Evolutionary conservation across 2,329 filamentous ascomycete genomes (phyloP), one percentile per base, ranked within the genome.

Genomic region (Trichoderma breve): DNA sequence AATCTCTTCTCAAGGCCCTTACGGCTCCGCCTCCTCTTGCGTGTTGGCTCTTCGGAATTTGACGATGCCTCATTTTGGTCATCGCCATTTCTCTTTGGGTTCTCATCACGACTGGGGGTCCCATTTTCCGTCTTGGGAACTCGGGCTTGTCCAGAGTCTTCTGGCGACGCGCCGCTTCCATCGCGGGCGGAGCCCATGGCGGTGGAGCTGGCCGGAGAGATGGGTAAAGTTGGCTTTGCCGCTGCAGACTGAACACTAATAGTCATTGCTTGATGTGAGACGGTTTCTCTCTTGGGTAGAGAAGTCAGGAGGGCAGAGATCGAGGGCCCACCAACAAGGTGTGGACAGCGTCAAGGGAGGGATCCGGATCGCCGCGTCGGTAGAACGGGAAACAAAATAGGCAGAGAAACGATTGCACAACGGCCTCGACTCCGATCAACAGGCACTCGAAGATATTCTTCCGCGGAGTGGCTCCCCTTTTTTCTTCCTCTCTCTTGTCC

Each of bases 1-100:
- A 94, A 95, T 78, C 91, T 90, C 83, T 94, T 95, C 80, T 94
- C 92, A 53, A 93, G 83, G 3, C 91, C 92, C 80, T 94, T 94
- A 74, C 92, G 89, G 82, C 92, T 94, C 70, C 92, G 84, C 75
- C 92, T 84, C 72, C 91, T 85, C 82, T 94, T 90, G 32, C 73
- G 73, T 30, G 63, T 53, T 39, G 72, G 72, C 9, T 70, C 73
- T 26, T 74, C 73, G 24, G 72, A 73, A 57, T 70, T 65, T 26
- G 72, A 73, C 18, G 73, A 71, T 28, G 24, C 63, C 21, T 73
- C 69, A 26, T 74, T 61, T 21, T 62, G 60, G 12, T 73, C 66
- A 24, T 72, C 72, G 9, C 53, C 47, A 15, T n/a, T 12, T 28
- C 15, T 60, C 30, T 57, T 73, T 11, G 32, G 55, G 39, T 9